Evolutionary conservation across 2,329 filamentous ascomycete species (phyloP), one percentile per base, ranked within the genome.

Genomic region (Elsinoe perseae): DNA sequence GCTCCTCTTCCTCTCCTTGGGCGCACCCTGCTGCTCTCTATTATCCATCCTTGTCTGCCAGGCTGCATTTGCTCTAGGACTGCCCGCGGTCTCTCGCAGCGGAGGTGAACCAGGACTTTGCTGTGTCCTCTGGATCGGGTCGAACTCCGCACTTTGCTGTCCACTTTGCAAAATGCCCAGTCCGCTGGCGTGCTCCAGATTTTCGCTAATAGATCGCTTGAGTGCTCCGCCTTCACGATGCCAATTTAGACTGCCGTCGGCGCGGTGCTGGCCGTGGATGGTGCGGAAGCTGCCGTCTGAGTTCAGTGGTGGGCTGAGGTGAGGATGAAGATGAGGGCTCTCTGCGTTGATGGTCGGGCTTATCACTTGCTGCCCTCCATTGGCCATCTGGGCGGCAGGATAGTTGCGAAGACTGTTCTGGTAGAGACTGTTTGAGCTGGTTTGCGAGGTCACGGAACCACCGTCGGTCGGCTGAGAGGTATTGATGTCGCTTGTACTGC

Each of bases 401-500:
- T 16, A 10, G 36, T 23, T 42, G 16, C 21, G 32, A 9, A 56
- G 34, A 18, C 34, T 38, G 34, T 38, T 38, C 16, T 18, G 10
- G 23, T 36, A 43, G 25, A 28, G 27, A 18, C 38, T 56, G 34
- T 6, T 6, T 16, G 34, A 38, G 34, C 34, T 38, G 6, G 34
- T 18, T 14, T n/a, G 34, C 14, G 14, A 25, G 9, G 18, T 18
- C 20, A 40, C 36, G 20, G 21, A 40, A 3, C n/a, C 9, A n/a
- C 50, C 14, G 9, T 54, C 50, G 10, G 8, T 18, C 8, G n/a
- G 9, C 10, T 16, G 60, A 50, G 50, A 57, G 60, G 54, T 60
- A 60, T 27, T 61, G 61, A 8, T 57, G 59, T n/a, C 60, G 56
- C 40, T 61, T 58, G 21, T 48, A 40, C 60, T 60, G 60, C 59